Conservation (phyloP, 176 grass and related monocot genomes). For the Poa annua region DNA sequence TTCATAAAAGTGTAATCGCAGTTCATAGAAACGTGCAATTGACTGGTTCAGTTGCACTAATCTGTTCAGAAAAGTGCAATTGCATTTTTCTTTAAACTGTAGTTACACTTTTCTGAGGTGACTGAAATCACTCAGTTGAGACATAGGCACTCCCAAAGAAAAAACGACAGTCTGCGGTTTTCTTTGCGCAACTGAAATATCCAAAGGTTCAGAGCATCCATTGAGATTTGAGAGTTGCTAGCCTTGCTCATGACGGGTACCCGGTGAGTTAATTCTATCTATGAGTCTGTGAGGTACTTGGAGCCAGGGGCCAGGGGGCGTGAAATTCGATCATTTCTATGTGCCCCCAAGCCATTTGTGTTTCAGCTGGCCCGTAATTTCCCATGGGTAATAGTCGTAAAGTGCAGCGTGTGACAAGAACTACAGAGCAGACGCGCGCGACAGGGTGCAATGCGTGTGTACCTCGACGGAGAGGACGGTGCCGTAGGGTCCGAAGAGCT, state of each 20-base stretch:
- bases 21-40: too few relatives aligned
- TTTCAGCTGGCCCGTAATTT: not conserved
- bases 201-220: not conserved
- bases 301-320: too few relatives aligned
- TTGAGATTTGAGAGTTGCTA: slow-evolving; percentile 6
- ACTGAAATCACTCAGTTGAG: too few relatives aligned
- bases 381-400: not conserved
- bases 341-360: not conserved
- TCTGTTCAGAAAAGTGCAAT: too few relatives aligned
- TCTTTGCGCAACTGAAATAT: not conserved
- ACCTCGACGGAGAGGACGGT: slow-evolving; percentile 76
- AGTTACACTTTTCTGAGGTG: too few relatives aligned
- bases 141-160: too few relatives aligned
- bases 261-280: slow-evolving; percentile 11
- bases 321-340: not conserved
- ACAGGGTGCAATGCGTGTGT: not conserved
- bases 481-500: slow-evolving; percentile 65
- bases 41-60: too few relatives aligned
- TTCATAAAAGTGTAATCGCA: too few relatives aligned
- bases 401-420: not conserved
- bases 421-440: not conserved
- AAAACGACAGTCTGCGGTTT: not conserved
- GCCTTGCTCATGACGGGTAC: not conserved
- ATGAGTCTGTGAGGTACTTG: not conserved
- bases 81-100: too few relatives aligned